phyloP scores from a whole-genome alignment of 148 eudicot species.

The Heliosperma pusillum region DNA sequence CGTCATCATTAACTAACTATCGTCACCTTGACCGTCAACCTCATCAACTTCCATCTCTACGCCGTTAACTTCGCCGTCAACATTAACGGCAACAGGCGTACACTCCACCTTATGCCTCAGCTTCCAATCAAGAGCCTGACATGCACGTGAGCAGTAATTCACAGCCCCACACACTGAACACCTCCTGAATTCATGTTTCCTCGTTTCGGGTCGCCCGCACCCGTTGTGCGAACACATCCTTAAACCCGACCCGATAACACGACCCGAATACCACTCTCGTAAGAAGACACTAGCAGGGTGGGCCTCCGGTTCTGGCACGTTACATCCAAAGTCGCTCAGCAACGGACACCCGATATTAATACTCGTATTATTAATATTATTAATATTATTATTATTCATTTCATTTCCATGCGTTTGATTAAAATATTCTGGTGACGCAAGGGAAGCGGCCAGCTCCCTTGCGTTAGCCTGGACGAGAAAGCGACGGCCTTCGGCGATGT shows the following conservation, averaged over 20 bases:
- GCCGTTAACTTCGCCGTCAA: slow-evolving; percentile 13
- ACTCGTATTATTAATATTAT: not conserved
- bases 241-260: slow-evolving; percentile 26
- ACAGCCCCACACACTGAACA: slow-evolving; percentile 65
- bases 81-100: slow-evolving; percentile 37
- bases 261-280: slow-evolving; percentile 56
- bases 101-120: slow-evolving; percentile 58
- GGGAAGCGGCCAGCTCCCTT: slow-evolving; percentile 68
- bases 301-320: slow-evolving; percentile 65
- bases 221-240: slow-evolving; percentile 42
- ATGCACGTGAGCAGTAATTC: slow-evolving; percentile 69
- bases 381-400: not conserved
- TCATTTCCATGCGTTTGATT: too few relatives aligned
- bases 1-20: not conserved
- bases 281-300: slow-evolving; percentile 73
- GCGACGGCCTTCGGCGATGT: slow-evolving; percentile 73
- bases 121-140: slow-evolving; percentile 79
- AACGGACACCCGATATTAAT: slow-evolving; percentile 45
- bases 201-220: slow-evolving; percentile 68
- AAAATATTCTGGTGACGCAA: slow-evolving; percentile 20
- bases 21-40: slow-evolving; percentile 1
- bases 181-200: slow-evolving; percentile 55
- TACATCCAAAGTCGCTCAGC: slow-evolving; percentile 80
- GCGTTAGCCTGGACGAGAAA: slow-evolving; percentile 93
- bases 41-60: not conserved